phyloP scores from a whole-genome alignment of 1,139 yeast genomes.

The Hemisphaericaspora lyxosophila region DNA sequence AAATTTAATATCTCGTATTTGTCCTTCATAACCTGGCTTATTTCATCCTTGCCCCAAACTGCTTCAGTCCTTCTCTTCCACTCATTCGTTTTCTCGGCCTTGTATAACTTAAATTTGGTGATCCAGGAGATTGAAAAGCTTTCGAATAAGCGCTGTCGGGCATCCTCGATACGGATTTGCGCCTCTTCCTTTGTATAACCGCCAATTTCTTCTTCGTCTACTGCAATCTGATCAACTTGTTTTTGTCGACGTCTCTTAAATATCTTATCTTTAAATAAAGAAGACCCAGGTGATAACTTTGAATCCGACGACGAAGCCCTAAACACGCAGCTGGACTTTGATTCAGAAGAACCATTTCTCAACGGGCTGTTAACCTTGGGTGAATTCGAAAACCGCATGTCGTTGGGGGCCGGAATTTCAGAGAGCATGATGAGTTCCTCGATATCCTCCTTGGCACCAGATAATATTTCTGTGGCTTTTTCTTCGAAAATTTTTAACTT shows the following conservation, averaged over 20 bases:
- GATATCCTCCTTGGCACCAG: conserved; percentile 12
- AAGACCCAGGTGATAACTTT: conserved; percentile 2
- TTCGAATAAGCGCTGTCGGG: conserved; percentile 34
- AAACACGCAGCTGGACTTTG: neutral
- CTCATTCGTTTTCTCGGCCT: conserved; percentile 21
- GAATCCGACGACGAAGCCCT: neutral
- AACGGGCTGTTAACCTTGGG: conserved; percentile 14
- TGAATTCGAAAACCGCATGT: neutral
- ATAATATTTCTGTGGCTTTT: conserved; percentile 20
- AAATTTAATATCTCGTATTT: conserved; percentile 39
- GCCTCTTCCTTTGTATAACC: conserved; percentile 25
- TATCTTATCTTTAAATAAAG: conserved; percentile 9
- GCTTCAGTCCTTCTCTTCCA: conserved; percentile 29
- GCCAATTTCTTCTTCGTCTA: conserved; percentile 1
- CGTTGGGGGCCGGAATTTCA: conserved; percentile 9
- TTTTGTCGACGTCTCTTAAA: conserved; percentile 5
- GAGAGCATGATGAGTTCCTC: conserved; percentile 20
- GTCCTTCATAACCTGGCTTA: conserved; percentile 29
- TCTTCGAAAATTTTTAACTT: conserved; percentile 33
- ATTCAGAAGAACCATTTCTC: conserved; percentile 6
- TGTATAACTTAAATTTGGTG: conserved; percentile 29
- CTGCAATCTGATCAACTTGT: conserved; percentile 2
- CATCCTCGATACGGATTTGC: conserved; percentile 29
- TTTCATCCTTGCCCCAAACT: conserved; percentile 39
- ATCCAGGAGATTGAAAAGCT: conserved; percentile 77